A percentile compares a stretch with the other conserved stretches of the same genome.
Evolutionary conservation across 1,284 basidiomycete species (phyloP).

Genomic region (Boletellus deceptivus): DNA sequence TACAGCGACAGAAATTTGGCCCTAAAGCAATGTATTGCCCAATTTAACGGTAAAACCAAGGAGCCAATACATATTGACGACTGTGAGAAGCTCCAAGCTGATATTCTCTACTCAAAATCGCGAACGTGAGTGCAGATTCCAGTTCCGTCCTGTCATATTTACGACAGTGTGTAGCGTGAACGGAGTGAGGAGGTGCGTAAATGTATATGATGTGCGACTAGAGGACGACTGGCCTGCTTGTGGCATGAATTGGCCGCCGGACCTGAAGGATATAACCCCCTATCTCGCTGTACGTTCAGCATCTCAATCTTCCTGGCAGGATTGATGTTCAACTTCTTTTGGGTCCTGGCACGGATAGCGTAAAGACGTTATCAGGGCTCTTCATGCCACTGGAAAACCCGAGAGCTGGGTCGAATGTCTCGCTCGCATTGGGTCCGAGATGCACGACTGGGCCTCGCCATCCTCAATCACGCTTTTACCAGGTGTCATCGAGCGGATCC

Average conservation of each 20-base stretch:
- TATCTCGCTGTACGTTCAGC: constrained; percentile 73
- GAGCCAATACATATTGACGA: constrained; percentile 63
- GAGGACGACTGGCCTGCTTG: constrained; percentile 86
- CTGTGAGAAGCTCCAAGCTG: constrained; percentile 69
- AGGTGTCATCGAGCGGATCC: constrained; percentile 72
- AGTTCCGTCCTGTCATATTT: neutral
- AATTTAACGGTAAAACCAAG: constrained; percentile 46
- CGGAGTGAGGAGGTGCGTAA: constrained; percentile 78
- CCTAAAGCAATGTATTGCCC: constrained; percentile 63
- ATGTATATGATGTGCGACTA: constrained; percentile 93
- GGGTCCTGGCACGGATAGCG: constrained; percentile 45
- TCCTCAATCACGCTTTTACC: constrained; percentile 83
- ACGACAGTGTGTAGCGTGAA: constrained; percentile 52
- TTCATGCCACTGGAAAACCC: constrained; percentile 81
- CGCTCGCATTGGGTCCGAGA: constrained; percentile 61
- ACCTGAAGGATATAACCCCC: constrained; percentile 71
- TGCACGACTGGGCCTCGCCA: constrained; percentile 57
- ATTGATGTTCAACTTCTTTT: neutral
- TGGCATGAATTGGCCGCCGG: constrained; percentile 99
- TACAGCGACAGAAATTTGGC: constrained; percentile 64
- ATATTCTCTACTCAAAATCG: constrained; percentile 61
- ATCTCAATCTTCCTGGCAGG: neutral
- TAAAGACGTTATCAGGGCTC: constrained; percentile 73
- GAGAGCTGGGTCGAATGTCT: constrained; percentile 92
- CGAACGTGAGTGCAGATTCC: constrained; percentile 53